A percentile compares a stretch with the other conserved stretches of the same genome.
These are phyloP conservation scores for Neobulgaria alba DNA, from an alignment of 2,329 filamentous ascomycete species.

Conservation along the genomic window DNA sequence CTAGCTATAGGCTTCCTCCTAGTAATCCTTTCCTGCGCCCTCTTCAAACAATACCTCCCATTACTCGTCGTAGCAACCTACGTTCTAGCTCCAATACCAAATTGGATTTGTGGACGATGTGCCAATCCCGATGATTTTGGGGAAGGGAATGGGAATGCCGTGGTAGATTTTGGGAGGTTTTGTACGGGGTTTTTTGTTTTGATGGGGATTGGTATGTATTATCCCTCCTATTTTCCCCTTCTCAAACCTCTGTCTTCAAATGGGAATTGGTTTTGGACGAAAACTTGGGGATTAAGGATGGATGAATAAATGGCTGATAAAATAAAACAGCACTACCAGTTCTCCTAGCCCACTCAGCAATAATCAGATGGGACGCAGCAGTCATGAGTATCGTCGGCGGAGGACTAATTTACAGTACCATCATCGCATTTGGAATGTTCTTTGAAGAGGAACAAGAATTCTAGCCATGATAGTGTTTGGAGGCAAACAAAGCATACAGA, in stretches of 20 bases:
- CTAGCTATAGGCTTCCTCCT: constrained; percentile 98
- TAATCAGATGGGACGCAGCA: constrained; percentile 81
- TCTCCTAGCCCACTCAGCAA: constrained; percentile 75
- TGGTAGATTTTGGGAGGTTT: constrained; percentile 92
- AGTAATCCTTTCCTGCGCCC: constrained; percentile 92
- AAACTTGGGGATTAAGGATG: neutral
- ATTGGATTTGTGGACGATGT: constrained; percentile 88
- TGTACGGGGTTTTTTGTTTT: constrained; percentile 91
- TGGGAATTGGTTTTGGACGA: neutral
- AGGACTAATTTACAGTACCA: constrained; percentile 91
- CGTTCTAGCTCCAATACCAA: constrained; percentile 84
- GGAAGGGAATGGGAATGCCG: constrained; percentile 69
- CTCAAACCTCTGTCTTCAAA: no score
- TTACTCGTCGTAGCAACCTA: constrained; percentile 95
- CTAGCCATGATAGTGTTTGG: constrained; percentile 33
- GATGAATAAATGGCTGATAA: constrained; percentile 5
- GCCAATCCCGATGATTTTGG: constrained; percentile 90
- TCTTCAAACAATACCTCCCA: constrained; percentile 91
- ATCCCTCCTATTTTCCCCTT: neutral
- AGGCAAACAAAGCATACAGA: neutral
- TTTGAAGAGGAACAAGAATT: constrained; percentile 98
- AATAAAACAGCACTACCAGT: constrained; percentile 64
- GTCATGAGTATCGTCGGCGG: constrained; percentile 92
- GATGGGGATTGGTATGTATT: constrained; percentile 84
- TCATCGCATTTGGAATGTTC: constrained; percentile 97